These are phyloP conservation scores for Amoebophrya sp. DNA, from an alignment of 169 alveolate genomes.

Conservation along the genomic window DNA sequence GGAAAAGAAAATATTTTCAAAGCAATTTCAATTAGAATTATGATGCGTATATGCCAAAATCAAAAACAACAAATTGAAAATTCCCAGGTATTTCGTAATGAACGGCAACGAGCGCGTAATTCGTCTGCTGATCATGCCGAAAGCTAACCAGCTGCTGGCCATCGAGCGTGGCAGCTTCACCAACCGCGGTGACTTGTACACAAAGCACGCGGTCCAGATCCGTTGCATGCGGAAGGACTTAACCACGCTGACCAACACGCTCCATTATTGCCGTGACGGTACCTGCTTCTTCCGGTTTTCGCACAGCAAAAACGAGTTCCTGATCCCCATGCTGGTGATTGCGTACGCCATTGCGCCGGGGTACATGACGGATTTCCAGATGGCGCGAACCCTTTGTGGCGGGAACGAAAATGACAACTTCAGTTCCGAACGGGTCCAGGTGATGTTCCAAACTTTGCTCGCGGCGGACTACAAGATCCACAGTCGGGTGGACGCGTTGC, in stretches of 20 bases:
- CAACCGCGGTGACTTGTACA: constrained; percentile 74
- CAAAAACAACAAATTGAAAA: too few species aligned
- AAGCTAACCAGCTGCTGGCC: constrained; percentile 85
- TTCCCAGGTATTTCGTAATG: constrained; percentile 89
- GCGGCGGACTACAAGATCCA: constrained; percentile 53
- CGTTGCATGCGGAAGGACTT: constrained; percentile 64
- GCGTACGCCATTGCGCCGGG: constrained; percentile 55
- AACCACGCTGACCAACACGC: constrained; percentile 67
- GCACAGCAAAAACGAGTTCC: constrained; percentile 67
- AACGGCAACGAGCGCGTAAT: constrained; percentile 92
- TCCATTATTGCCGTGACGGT: constrained; percentile 78
- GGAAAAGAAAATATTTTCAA: too few species aligned
- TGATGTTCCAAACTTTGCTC: constrained; percentile 62
- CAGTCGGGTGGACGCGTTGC: constrained; percentile 61
- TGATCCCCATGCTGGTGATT: constrained; percentile 70
- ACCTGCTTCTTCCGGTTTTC: constrained; percentile 65
- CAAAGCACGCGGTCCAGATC: constrained; percentile 57
- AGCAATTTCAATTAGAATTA: too few species aligned
- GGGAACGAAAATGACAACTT: constrained; percentile 60
- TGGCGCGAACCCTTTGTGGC: constrained; percentile 51
- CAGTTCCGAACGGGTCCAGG: constrained; percentile 75
- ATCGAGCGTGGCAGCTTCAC: constrained; percentile 67
- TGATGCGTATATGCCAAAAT: too few species aligned
- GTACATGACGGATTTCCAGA: neutral
- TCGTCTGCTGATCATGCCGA: constrained; percentile 87